Evolutionary conservation across 129 eudicot genomes (phyloP), one percentile per base, ranked within the genome.

Genomic region (Apium graveolens): DNA sequence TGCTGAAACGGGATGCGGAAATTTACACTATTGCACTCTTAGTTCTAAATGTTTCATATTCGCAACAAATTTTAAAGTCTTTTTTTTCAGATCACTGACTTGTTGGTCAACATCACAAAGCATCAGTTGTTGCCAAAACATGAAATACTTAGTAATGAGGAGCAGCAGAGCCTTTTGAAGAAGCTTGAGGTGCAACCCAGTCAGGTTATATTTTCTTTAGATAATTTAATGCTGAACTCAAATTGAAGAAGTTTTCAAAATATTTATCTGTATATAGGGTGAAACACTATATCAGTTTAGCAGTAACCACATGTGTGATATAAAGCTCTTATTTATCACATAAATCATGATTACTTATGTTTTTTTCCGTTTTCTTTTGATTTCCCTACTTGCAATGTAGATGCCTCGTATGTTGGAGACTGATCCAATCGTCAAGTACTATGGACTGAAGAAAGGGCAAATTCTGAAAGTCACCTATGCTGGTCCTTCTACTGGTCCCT

Each of bases 341-440:
- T 18, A 70, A 21, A 71, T 41, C 43, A 46, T 14, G 42, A 35
- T 6, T 42, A 3, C 57, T 27, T 35, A 20, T 11, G 27, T 24
- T 24, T 11, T 49, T 71, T n/a, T 43, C 38, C 31, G 24, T 37
- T 70, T 18, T 17, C 1, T 62, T 43, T 71, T 45, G 65, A 7
- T 48, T 73, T 71, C 43, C 42, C 70, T 13, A 27, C 18, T 3
- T 63, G 13, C 20, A 7, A 53, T 74, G 51, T 81, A 89, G 90
- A 78, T 89, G 35, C 93, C 93, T 16, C 49, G 42, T 42, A 86
- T 89, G 83, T 73, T 49, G 80, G 90, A 72, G 79, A 81, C 38
- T 71, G 93, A 89, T 77, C 89, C 93, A 27, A 79, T 89, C 53
- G 83, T 86, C 38, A 86, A 90, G 81, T 84, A 89, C 93, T 81